These are phyloP conservation scores for Candida qinlingensis DNA, from an alignment of 805 yeast species.

Conservation along the genomic window DNA sequence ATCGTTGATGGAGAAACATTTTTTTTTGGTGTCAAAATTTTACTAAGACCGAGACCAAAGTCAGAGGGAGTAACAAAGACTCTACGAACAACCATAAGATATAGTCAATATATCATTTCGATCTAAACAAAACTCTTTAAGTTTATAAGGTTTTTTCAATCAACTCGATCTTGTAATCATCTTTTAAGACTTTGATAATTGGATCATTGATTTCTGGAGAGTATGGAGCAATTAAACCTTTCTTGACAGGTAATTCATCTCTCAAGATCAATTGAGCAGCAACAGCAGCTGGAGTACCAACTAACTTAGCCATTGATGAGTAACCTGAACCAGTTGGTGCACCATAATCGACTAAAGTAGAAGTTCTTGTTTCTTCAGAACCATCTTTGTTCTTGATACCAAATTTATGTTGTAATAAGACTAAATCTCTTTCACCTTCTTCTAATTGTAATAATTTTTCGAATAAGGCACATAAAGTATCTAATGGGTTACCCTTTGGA, in stretches of 20 bases:
- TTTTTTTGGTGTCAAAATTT: neutral
- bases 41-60: too few species aligned
- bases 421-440: conserved; percentile 92
- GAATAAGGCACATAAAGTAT: conserved; percentile 93
- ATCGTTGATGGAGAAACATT: neutral
- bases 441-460: conserved; percentile 96
- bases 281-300: conserved; percentile 98
- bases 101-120: neutral
- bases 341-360: conserved; percentile 94
- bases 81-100: neutral
- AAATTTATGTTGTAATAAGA: conserved; percentile 93
- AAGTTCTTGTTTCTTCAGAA: conserved; percentile 82
- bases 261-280: conserved; percentile 77
- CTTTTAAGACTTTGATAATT: conserved; percentile 85
- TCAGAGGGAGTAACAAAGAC: neutral
- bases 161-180: conserved; percentile 80
- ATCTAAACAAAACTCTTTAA: neutral
- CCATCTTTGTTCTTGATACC: conserved; percentile 98
- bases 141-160: conserved; percentile 66
- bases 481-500: conserved; percentile 92
- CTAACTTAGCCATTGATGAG: conserved; percentile 97
- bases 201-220: conserved; percentile 87
- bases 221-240: conserved; percentile 92
- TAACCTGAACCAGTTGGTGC: conserved; percentile 75
- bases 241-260: conserved; percentile 67